A percentile compares a stretch with the other conserved stretches of the same genome.
Conservation (phyloP, 768 basidiomycete genomes). For the Boletales sp. region DNA sequence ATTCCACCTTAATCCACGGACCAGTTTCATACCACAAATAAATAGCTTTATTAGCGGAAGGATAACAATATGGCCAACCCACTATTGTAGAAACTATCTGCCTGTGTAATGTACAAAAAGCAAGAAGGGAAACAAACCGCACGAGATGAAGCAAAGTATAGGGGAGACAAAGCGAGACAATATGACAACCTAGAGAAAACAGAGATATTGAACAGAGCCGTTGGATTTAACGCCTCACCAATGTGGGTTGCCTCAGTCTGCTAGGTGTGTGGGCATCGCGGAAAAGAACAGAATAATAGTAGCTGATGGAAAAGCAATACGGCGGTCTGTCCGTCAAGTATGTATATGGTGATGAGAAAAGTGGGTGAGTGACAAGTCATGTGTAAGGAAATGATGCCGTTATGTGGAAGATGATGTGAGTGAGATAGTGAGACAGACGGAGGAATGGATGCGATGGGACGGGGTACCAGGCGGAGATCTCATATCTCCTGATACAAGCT, state of each 20-base stretch:
- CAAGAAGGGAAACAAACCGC: conserved; percentile 19
- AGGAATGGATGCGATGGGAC: conserved; percentile 23
- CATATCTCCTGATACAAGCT: conserved; percentile 26
- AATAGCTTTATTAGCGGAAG: conserved; percentile 51
- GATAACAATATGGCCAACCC: conserved; percentile 61
- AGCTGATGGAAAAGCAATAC: conserved; percentile 12
- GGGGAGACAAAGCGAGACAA: conserved; percentile 11
- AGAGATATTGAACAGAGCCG: conserved; percentile 15
- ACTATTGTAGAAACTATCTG: conserved; percentile 49
- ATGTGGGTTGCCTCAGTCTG: conserved; percentile 8
- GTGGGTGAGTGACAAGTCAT: conserved; percentile 11
- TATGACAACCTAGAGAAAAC: conserved; percentile 15
- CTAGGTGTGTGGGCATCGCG: conserved; percentile 11
- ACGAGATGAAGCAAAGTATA: conserved; percentile 23
- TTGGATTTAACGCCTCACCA: conserved; percentile 8
- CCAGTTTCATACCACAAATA: conserved; percentile 17
- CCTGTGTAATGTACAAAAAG: conserved; percentile 39
- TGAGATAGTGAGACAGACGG: conserved; percentile 18
- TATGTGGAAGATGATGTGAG: conserved; percentile 25
- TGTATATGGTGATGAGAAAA: conserved; percentile 14
- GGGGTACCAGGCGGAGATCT: conserved; percentile 22
- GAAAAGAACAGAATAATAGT: conserved; percentile 7
- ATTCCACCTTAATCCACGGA: neutral
- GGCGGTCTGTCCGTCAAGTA: conserved; percentile 20
- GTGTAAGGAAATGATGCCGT: conserved; percentile 27